Base-by-base conservation (phyloP, 1,284 basidiomycete genomes). In the Dichomitus squalens region DNA sequence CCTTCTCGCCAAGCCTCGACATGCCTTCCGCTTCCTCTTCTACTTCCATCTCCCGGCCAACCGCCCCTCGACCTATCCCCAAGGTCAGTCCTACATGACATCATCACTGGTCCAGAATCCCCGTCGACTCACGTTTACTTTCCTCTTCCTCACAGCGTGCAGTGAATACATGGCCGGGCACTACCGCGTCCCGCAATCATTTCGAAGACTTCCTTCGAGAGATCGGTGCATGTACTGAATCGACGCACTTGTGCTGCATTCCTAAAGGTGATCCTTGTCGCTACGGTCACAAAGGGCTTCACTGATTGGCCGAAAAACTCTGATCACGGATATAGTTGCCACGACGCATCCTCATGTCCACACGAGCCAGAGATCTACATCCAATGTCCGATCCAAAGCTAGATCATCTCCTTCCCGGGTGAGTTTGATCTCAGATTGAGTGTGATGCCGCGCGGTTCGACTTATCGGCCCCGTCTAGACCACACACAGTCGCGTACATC, bases 181-280 rank as follows among this genome's bases (percentile, higher is more conserved):
- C 48, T 23, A n/a, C 54, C 20, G 46, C 41, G 11, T 29, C 59
- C 40, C 60, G 60, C 7, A 66, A 51, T 38, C 66, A 68, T 23
- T 70, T 70, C 49, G 67, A 68, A 41, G 68, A 70, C 47, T 70
- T 70, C 59, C 64, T 70, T 49, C 56, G 59, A 2, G 68, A 70
- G 53, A 68, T 70, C 38, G 68, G 68, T 35, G 66, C 57, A 52
- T 59, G 63, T 57, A 49, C 57, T 9, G 56, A 64, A 21, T 38
- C 49, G 25, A 44, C 49, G n/a, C 64, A 64, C 47, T 51, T 67
- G 27, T 68, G 67, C 47, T 68, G 67, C 47, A 16, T 50, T 23
- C 49, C 49, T n/a, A 59, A 55, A 35, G 52, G 58, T 59, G 20
- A 47, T 52, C 48, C 23, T 47, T 34, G 18, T 33, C 31, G 18